Evolutionary conservation across 148 eudicot genomes (phyloP).

Genomic region (Oxyria digyna): DNA sequence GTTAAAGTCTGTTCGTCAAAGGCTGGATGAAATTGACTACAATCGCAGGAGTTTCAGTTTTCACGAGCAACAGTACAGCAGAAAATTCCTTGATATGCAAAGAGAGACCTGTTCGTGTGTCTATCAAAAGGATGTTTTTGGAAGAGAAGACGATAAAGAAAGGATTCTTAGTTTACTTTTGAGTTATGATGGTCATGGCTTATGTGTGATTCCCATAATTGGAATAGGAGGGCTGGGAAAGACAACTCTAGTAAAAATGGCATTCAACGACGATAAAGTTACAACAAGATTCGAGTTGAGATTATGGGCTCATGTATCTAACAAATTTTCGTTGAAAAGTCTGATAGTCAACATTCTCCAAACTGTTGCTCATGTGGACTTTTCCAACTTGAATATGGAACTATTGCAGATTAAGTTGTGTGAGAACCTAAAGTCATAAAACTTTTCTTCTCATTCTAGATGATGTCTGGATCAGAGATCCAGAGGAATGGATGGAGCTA

Average conservation of each 20-base stretch:
- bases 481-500: not conserved
- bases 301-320: conserved; percentile 1
- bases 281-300: not conserved
- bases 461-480: conserved; percentile 2
- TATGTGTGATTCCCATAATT: not conserved
- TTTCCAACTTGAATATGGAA: not conserved
- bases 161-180: not conserved
- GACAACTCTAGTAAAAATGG: not conserved
- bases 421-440: too few relatives aligned
- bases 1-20: not conserved
- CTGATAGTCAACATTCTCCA: not conserved
- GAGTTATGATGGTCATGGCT: not conserved
- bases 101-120: not conserved
- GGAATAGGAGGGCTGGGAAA: not conserved
- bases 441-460: not conserved
- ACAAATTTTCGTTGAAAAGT: not conserved
- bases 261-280: not conserved
- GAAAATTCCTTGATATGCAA: not conserved
- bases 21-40: not conserved
- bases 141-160: not conserved
- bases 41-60: not conserved
- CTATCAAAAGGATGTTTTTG: not conserved
- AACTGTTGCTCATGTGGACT: not conserved
- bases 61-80: not conserved
- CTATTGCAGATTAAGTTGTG: not conserved